Conservation (phyloP, 2,329 filamentous ascomycete species). For the Pseudopithomyces chartarum region DNA sequence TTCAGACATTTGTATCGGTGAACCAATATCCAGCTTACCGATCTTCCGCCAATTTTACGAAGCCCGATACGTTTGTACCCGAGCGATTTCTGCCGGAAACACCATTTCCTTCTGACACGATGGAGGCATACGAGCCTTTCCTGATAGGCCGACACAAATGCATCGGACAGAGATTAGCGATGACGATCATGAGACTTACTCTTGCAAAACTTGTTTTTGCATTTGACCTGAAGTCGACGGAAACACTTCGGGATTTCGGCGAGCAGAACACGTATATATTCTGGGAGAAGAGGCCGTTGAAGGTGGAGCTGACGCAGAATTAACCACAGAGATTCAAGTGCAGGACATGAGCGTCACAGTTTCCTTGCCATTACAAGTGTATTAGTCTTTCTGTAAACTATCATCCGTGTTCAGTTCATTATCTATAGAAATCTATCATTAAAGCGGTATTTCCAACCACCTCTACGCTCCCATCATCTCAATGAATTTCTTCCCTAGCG, state of each 20-base stretch:
- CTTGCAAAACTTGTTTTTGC: constrained; percentile 47
- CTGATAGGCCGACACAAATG: constrained; percentile 31
- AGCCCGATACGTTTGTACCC: constrained; percentile 36
- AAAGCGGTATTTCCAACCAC: too few relatives aligned
- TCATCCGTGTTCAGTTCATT: neutral
- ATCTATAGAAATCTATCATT: neutral
- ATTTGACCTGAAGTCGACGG: constrained; percentile 39
- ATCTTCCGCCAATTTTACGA: constrained; percentile 29
- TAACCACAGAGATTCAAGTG: neutral
- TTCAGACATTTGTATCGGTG: constrained; percentile 25
- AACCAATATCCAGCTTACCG: constrained; percentile 32
- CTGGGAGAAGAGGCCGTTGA: constrained; percentile 26
- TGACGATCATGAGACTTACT: constrained; percentile 42
- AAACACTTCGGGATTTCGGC: constrained; percentile 25
- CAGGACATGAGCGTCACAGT: neutral
- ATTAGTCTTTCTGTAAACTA: neutral
- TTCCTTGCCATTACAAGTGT: neutral
- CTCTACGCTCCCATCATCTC: constrained; percentile 31
- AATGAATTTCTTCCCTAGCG: constrained; percentile 38
- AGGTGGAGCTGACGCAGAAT: neutral
- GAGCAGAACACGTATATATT: constrained; percentile 28
- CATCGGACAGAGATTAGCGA: constrained; percentile 34
- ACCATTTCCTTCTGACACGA: constrained; percentile 31
- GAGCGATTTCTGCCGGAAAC: constrained; percentile 37
- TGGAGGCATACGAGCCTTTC: constrained; percentile 32